Percentiles rank a stretch among this genome's conserved stretches.
phyloP scores from a whole-genome alignment of 305 asterid genomes.

The Rubia tinctorum region DNA sequence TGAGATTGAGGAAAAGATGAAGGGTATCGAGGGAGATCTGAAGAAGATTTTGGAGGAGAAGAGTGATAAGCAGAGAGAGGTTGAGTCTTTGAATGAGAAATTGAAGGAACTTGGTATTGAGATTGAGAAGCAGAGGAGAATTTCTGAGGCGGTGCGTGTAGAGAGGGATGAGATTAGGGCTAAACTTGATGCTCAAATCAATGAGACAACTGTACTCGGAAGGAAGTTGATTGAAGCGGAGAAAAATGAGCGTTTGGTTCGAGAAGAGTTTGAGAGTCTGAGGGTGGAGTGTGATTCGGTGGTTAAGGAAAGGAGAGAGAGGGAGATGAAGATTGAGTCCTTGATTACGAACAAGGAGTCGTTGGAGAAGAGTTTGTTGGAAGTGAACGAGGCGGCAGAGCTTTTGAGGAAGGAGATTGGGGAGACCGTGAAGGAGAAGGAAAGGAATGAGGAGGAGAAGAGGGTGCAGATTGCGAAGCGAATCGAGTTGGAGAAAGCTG shows the following conservation, averaged over 20 bases:
- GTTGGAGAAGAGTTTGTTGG: slow-evolving; percentile 35
- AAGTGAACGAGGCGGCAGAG: slow-evolving; percentile 27
- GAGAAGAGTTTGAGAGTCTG: slow-evolving; percentile 33
- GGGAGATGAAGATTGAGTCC: slow-evolving; percentile 33
- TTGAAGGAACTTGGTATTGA: slow-evolving; percentile 30
- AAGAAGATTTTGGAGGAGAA: slow-evolving; percentile 24
- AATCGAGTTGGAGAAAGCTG: slow-evolving; percentile 41
- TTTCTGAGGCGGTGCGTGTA: slow-evolving; percentile 24
- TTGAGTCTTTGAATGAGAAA: slow-evolving; percentile 31
- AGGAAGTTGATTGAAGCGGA: slow-evolving; percentile 36
- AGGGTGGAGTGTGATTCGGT: slow-evolving; percentile 26
- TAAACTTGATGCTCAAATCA: slow-evolving; percentile 33
- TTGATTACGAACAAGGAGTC: slow-evolving; percentile 33
- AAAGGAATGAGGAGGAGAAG: slow-evolving; percentile 43
- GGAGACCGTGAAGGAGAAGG: slow-evolving; percentile 36
- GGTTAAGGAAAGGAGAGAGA: slow-evolving; percentile 31
- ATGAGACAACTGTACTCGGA: slow-evolving; percentile 35
- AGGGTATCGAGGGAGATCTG: slow-evolving; percentile 42
- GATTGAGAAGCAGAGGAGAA: slow-evolving; percentile 36
- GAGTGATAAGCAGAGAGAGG: slow-evolving; percentile 38
- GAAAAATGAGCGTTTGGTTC: slow-evolving; percentile 26
- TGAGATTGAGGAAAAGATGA: slow-evolving; percentile 21
- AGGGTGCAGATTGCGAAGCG: slow-evolving; percentile 34
- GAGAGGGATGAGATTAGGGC: slow-evolving; percentile 49
- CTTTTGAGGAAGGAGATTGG: slow-evolving; percentile 33